Evolutionary conservation across 306 rosid genomes (phyloP), one percentile per base, ranked within the genome.

Genomic region (Rosa lucieae): DNA sequence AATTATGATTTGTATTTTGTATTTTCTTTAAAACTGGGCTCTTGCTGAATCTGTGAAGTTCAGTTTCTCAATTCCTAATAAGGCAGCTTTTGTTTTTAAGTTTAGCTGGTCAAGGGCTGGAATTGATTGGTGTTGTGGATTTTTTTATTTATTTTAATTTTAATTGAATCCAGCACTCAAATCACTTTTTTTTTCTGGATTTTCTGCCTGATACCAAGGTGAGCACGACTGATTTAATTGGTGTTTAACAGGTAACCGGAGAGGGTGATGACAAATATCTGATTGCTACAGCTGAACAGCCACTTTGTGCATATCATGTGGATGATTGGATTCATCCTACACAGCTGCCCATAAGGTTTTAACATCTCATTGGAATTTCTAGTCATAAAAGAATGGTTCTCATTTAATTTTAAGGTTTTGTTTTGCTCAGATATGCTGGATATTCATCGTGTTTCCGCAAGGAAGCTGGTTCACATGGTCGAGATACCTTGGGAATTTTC

Each of bases 381-480:
- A 8, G 20, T 13, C 21, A 40, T 47, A 44, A 59, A n/a, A 71
- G 47, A 78, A 59, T 11, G 47, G 20, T 10, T 46, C 47, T 82
- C 67, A 47, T 77, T 32, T 44, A 44, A 26, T 18, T 3, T 37
- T 42, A 52, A 72, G 42, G 63, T 23, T 58, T 56, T 5, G 0
- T 67, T 63, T 83, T 80, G 42, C 52, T 63, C 81, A 95, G 99
- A 79, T 93, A 93, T 81, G 98, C 97, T 79, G 99, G 99, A 67
- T 93, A 91, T 77, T 96, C 99, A 20, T 83, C 99, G n/a, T 96
- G 99, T 85, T 96, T 96, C 77, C 97, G 97, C 3, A 93, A 93
- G 86, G 99, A 96, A 90, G 99, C 97, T 70, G 99, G 99, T 70
- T 86, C 98, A 59, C 99, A 96, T 49, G 99, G 99, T 58, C 93